These are phyloP conservation scores for Coemansia sp. DNA, from an alignment of 192 early-diverging fungal genomes.

Conservation along the genomic window DNA sequence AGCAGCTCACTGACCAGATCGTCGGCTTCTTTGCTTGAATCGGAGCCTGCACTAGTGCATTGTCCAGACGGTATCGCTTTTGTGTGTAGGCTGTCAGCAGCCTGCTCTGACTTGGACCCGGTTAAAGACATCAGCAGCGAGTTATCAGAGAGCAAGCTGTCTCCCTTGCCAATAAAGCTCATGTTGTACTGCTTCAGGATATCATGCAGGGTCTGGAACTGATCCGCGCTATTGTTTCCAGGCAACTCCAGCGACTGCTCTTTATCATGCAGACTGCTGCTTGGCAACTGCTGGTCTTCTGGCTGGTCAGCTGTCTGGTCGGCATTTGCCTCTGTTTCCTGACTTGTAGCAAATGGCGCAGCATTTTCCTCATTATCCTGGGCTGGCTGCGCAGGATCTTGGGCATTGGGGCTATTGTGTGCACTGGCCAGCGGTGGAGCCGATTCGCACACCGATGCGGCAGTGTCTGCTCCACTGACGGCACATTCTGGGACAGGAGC, in stretches of 20 bases:
- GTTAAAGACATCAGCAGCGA: slow-evolving; percentile 3
- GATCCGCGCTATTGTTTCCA: not conserved
- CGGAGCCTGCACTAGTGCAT: too few relatives aligned
- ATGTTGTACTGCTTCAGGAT: slow-evolving; percentile 29
- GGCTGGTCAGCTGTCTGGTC: not conserved
- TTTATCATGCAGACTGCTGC: too few relatives aligned
- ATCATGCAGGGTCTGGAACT: slow-evolving; percentile 37
- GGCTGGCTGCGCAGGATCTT: not conserved
- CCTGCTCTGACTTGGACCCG: not conserved
- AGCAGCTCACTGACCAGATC: too few relatives aligned
- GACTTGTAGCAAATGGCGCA: not conserved
- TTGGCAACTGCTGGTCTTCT: not conserved
- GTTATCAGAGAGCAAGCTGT: not conserved
- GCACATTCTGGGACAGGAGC: not conserved
- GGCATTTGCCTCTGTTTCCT: not conserved
- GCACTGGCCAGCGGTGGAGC: not conserved
- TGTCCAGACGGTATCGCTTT: too few relatives aligned
- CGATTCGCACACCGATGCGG: not conserved
- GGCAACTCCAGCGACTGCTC: not conserved
- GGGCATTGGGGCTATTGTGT: not conserved
- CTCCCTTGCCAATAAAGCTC: slow-evolving; percentile 9
- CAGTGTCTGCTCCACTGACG: not conserved
- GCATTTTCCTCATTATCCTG: not conserved
- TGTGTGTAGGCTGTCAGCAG: not conserved
- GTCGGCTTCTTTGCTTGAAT: too few relatives aligned